A percentile compares a stretch with the other conserved stretches of the same genome.
These are phyloP conservation scores for Wickerhamiella shivajii DNA, from an alignment of 805 yeast genomes.

Conservation along the genomic window DNA sequence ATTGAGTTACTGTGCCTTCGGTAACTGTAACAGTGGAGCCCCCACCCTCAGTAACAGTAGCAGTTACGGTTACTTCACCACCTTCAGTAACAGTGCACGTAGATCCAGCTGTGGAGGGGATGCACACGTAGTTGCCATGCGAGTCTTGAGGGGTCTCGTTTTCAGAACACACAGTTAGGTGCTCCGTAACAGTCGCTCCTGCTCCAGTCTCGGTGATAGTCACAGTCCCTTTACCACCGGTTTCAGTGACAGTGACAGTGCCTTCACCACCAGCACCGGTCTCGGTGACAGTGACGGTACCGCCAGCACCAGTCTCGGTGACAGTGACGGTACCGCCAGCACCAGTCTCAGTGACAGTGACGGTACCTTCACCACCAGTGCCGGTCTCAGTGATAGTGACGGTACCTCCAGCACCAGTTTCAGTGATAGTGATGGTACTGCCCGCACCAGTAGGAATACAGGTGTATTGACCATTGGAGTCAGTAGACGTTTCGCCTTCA, in stretches of 20 bases:
- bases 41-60: not conserved
- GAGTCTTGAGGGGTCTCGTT: not conserved
- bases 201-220: constrained; percentile 8
- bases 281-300: constrained; percentile 14
- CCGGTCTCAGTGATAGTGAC: constrained; percentile 13
- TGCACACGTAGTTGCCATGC: constrained; percentile 3
- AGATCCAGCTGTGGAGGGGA: constrained; percentile 3
- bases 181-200: constrained; percentile 4
- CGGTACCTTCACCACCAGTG: constrained; percentile 8
- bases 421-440: constrained; percentile 11
- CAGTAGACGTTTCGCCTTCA: constrained; percentile 7
- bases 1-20: constrained; percentile 2
- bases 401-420: constrained; percentile 8
- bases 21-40: not conserved
- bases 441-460: constrained; percentile 11
- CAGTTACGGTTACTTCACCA: not conserved
- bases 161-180: constrained; percentile 4
- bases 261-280: constrained; percentile 1
- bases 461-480: constrained; percentile 9
- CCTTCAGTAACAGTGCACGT: constrained; percentile 10
- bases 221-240: constrained; percentile 4
- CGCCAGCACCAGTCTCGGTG: constrained; percentile 7
- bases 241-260: constrained; percentile 13
- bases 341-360: constrained; percentile 12
- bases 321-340: constrained; percentile 12